A percentile compares a stretch with the other conserved stretches of the same genome.
Evolutionary conservation across 1,284 basidiomycete species (phyloP).

Genomic region (Moesziomyces globuligerus): DNA sequence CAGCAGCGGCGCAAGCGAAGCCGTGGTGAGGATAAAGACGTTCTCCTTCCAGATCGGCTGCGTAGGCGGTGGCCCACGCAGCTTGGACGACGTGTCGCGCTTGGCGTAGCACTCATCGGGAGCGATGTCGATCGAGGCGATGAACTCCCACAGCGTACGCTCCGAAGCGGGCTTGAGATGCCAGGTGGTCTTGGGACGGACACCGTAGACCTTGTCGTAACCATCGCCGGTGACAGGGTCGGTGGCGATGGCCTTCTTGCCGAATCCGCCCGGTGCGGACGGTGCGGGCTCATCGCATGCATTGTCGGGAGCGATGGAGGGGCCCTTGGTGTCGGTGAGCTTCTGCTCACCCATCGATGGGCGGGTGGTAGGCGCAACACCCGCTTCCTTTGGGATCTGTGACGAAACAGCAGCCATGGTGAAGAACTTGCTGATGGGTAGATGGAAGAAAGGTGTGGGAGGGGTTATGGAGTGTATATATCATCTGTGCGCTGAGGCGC

Average conservation of each 20-base stretch:
- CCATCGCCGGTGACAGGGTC: slow-evolving; percentile 48
- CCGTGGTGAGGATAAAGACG: slow-evolving; percentile 53
- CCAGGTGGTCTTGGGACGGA: slow-evolving; percentile 62
- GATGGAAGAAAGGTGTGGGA: too few species aligned
- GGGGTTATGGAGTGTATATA: slow-evolving; percentile 31
- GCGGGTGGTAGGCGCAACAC: slow-evolving; percentile 22
- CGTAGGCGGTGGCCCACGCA: slow-evolving; percentile 53
- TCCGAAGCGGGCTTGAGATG: slow-evolving; percentile 55
- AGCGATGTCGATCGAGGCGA: slow-evolving; percentile 51
- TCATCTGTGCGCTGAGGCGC: neutral
- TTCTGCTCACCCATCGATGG: slow-evolving; percentile 46
- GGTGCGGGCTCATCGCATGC: slow-evolving; percentile 61
- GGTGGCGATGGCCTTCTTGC: slow-evolving; percentile 55
- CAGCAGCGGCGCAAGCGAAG: slow-evolving; percentile 40
- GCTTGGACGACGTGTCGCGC: slow-evolving; percentile 31
- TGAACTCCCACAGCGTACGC: slow-evolving; percentile 59
- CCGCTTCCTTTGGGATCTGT: slow-evolving; percentile 41
- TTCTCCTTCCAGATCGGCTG: slow-evolving; percentile 58
- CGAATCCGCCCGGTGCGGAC: slow-evolving; percentile 50
- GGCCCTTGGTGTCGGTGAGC: slow-evolving; percentile 42
- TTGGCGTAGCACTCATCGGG: slow-evolving; percentile 52
- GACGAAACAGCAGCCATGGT: slow-evolving; percentile 30
- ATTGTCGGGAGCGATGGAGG: slow-evolving; percentile 57
- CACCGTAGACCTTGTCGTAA: slow-evolving; percentile 62
- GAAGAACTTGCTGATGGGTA: neutral